A percentile compares a stretch with the other conserved stretches of the same genome.
Evolutionary conservation across 2,329 filamentous ascomycete species (phyloP).

Genomic region (Nectriaceae sp.): DNA sequence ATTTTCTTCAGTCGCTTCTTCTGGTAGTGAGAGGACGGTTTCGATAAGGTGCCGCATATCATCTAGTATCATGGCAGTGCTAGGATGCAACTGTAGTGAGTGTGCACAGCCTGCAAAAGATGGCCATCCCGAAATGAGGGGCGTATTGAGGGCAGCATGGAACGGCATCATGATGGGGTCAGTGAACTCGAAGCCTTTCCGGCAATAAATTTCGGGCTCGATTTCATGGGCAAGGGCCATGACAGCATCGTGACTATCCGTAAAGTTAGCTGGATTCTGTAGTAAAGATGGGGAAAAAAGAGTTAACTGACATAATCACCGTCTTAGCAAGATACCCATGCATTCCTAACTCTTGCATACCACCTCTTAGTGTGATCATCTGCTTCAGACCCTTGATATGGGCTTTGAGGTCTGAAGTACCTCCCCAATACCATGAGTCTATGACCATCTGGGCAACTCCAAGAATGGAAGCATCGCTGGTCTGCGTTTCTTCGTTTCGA

Average conservation of each 20-base stretch:
- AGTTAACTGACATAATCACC: slow-evolving; percentile 45
- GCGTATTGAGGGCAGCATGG: slow-evolving; percentile 48
- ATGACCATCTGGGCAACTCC: slow-evolving; percentile 51
- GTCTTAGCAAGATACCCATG: slow-evolving; percentile 50
- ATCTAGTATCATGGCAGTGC: slow-evolving; percentile 52
- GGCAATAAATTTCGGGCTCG: slow-evolving; percentile 43
- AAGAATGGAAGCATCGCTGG: slow-evolving; percentile 48
- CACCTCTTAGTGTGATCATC: slow-evolving; percentile 50
- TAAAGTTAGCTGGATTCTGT: slow-evolving; percentile 13
- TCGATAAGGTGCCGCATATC: slow-evolving; percentile 51
- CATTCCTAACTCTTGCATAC: slow-evolving; percentile 47
- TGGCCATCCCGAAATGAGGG: slow-evolving; percentile 44
- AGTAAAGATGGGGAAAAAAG: not conserved
- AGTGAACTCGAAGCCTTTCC: slow-evolving; percentile 43
- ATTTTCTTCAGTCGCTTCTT: slow-evolving; percentile 35
- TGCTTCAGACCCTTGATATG: slow-evolving; percentile 50
- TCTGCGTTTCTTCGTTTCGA: slow-evolving; percentile 34
- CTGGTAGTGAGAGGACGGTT: slow-evolving; percentile 42
- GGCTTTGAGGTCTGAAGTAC: slow-evolving; percentile 43
- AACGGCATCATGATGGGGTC: slow-evolving; percentile 42
- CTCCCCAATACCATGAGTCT: slow-evolving; percentile 58
- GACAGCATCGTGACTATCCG: slow-evolving; percentile 45
- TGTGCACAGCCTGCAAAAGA: slow-evolving; percentile 45
- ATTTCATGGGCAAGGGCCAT: slow-evolving; percentile 52
- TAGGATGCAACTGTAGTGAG: slow-evolving; percentile 45